Base-by-base conservation (phyloP, 306 rosid species). In the Pyrus bretschneideri region DNA sequence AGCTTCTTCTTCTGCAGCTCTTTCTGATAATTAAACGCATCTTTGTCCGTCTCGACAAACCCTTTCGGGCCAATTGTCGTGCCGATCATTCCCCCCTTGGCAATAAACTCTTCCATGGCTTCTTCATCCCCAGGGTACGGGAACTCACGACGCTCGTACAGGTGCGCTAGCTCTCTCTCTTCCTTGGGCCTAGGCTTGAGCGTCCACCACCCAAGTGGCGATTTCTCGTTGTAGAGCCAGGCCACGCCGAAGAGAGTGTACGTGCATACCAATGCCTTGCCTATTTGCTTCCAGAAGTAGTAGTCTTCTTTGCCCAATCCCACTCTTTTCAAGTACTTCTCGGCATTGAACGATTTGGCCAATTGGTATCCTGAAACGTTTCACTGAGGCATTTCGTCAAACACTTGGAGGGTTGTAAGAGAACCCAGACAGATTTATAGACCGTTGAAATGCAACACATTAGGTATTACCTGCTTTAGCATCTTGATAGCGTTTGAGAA, bases 91-190 rank as follows among this genome's bases (percentile, higher is more conserved):
- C 97, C 99, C 11, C 99, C 94, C 74, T 89, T 85, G 19, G 88
- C 77, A 49, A 89, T 19, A 78, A 94, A 92, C 76, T 87, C 97
- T 49, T 90, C 77, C 96, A 91, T 86, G 3, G 95, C 88, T 82
- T 88, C 95, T 77, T 85, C 85, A 3, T 92, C 99, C 11, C 97
- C 97, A 0, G 96, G 99, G 80, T 92, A 92, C 0, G 97, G 99
- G 76, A 88, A 95, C 72, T 86, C 76, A 60, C 90, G 77, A 21
- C 91, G 78, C 81, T 92, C 91, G 2, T 95, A 95, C 81, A 95
- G 83, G 76, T 95, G 97, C 13, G 93, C 96, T n/a, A 92, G 57
- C 81, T 95, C 99, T 33, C 44, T 76, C 85, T 92, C 94, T 73
- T 90, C 97, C 87, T 85, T 92, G 62, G 93, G 90, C 71, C 76